phyloP scores from a whole-genome alignment of 345 rosid genomes.

The Pugionium cornutum region DNA sequence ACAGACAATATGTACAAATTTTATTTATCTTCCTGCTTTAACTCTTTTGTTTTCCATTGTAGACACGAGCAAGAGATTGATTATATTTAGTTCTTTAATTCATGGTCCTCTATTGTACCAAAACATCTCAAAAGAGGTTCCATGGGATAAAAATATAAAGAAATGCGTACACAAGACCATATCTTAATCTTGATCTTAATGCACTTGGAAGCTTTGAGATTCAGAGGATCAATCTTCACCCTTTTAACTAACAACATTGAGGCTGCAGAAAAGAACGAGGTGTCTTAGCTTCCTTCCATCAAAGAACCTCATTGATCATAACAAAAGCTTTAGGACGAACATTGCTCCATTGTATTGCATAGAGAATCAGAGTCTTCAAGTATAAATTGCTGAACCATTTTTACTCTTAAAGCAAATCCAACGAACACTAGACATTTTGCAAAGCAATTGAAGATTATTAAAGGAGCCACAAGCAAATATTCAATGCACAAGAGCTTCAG shows the following conservation, averaged over 20 bases:
- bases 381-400: slow-evolving; percentile 13
- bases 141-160: not conserved
- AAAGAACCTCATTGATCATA: slow-evolving; percentile 20
- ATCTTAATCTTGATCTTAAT: slow-evolving; percentile 13
- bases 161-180: slow-evolving; percentile 12
- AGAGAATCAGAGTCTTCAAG: slow-evolving; percentile 21
- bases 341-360: slow-evolving; percentile 18
- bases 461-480: slow-evolving; percentile 13
- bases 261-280: not conserved
- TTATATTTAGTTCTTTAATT: not conserved
- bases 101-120: not conserved
- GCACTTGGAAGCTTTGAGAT: slow-evolving; percentile 9
- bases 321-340: slow-evolving; percentile 19
- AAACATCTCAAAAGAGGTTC: not conserved
- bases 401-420: slow-evolving; percentile 13
- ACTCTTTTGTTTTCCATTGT: not conserved
- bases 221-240: not conserved
- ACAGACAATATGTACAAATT: slow-evolving; percentile 30
- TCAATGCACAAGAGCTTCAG: slow-evolving; percentile 36
- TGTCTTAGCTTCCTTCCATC: slow-evolving; percentile 9
- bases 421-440: slow-evolving; percentile 26
- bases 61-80: slow-evolving; percentile 12
- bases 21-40: not conserved
- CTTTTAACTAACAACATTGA: not conserved
- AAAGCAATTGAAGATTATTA: slow-evolving; percentile 1